A percentile compares a stretch with the other conserved stretches of the same genome.
phyloP scores from a whole-genome alignment of 1,139 yeast species.

The Diutina neorugosa region DNA sequence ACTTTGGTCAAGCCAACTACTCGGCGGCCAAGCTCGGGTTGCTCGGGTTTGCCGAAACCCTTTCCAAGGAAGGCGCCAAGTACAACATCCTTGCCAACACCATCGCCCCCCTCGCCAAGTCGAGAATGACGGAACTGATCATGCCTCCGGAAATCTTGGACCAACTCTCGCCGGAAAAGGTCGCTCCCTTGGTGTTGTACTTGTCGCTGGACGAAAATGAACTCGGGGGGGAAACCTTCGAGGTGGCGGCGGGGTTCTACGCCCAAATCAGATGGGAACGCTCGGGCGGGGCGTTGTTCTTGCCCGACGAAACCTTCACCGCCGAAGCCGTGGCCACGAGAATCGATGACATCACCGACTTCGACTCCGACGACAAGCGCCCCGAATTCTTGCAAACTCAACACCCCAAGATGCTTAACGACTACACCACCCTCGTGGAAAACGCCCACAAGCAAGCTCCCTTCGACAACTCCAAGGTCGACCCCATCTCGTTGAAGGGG shows the following conservation, averaged over 20 bases:
- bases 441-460: conserved; percentile 40
- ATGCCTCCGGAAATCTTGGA: conserved; percentile 79
- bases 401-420: conserved; percentile 55
- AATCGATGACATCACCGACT: conserved; percentile 54
- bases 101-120: conserved; percentile 90
- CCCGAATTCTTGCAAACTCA: conserved; percentile 42
- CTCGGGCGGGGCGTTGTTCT: conserved; percentile 74
- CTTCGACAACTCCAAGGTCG: conserved; percentile 44
- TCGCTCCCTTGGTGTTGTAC: conserved; percentile 81
- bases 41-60: conserved; percentile 85
- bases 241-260: conserved; percentile 89
- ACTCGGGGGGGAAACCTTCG: conserved; percentile 64
- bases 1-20: conserved; percentile 94
- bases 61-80: conserved; percentile 86
- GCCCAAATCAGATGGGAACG: conserved; percentile 95
- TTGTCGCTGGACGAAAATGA: conserved; percentile 49
- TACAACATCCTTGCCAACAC: conserved; percentile 77
- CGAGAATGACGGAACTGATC: conserved; percentile 89
- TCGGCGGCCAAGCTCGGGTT: conserved; percentile 88
- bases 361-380: conserved; percentile 37
- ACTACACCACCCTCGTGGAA: conserved; percentile 42
- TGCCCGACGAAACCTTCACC: conserved; percentile 65
- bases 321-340: conserved; percentile 75
- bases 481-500: conserved; percentile 49
- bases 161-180: conserved; percentile 73